Evolutionary conservation across 2,329 filamentous ascomycete genomes (phyloP).

Genomic region (Colletotrichum godetiae): DNA sequence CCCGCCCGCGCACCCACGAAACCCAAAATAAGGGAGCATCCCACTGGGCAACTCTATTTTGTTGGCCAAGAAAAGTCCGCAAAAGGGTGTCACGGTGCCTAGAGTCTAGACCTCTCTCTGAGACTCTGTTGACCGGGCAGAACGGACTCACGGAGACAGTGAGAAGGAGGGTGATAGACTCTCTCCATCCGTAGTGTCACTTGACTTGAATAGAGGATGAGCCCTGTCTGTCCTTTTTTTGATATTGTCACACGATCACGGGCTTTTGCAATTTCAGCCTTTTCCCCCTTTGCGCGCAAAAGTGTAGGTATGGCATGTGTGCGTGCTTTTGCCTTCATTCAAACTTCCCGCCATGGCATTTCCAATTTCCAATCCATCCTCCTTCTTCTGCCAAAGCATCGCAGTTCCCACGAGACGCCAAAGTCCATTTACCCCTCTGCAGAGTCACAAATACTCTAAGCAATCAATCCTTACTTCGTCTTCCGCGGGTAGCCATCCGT

Average conservation of each 20-base stretch:
- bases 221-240: not conserved
- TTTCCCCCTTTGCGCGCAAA: not conserved
- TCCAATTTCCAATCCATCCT: not conserved
- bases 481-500: not conserved
- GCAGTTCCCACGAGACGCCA: not conserved
- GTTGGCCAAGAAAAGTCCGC: not conserved
- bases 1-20: not conserved
- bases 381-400: not conserved
- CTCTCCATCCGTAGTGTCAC: not conserved
- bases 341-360: constrained; percentile 6
- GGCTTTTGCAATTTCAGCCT: not conserved
- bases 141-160: not conserved
- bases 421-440: not conserved
- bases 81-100: too few species aligned
- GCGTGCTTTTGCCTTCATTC: not conserved
- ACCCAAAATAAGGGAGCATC: not conserved
- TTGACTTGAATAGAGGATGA: not conserved
- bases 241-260: not conserved
- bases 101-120: not conserved
- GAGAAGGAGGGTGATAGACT: too few species aligned
- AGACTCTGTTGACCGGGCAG: not conserved
- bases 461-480: not conserved
- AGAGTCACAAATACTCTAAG: not conserved
- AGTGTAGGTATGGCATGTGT: not conserved
- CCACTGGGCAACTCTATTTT: constrained; percentile 5